Conservation (phyloP, 2,329 filamentous ascomycete genomes). For the Sarocladiaceae sp. region DNA sequence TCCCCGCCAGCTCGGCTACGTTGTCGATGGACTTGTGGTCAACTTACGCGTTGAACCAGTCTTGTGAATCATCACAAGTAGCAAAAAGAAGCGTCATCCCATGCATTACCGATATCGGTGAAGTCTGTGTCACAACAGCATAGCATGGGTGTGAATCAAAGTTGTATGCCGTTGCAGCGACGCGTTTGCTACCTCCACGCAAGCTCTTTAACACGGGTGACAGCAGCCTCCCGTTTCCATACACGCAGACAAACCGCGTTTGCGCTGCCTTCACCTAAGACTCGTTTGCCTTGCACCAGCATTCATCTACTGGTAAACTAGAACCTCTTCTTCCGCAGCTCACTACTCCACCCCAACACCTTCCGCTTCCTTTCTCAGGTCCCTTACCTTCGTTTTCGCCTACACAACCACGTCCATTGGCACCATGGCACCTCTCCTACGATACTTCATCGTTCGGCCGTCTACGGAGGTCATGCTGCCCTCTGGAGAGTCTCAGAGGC, state of each 20-base stretch:
- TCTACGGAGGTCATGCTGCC: constrained; percentile 18
- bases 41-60: constrained; percentile 61
- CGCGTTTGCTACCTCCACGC: too few species aligned
- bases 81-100: not conserved
- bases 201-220: too few species aligned
- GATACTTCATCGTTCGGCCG: constrained; percentile 38
- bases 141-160: not conserved
- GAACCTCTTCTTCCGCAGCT: too few species aligned
- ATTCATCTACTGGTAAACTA: too few species aligned
- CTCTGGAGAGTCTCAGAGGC: constrained; percentile 16
- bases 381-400: not conserved
- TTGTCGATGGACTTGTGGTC: constrained; percentile 67
- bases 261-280: not conserved
- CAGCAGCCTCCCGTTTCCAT: too few species aligned
- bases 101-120: not conserved
- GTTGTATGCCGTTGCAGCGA: too few species aligned
- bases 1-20: constrained; percentile 75
- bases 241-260: too few species aligned
- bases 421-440: constrained; percentile 20
- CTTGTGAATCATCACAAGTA: constrained; percentile 3
- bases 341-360: too few species aligned
- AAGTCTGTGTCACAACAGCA: not conserved
- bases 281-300: not conserved
- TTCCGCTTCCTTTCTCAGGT: constrained; percentile 1
- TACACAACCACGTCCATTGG: not conserved